Base-by-base conservation (phyloP, 441 rosid genomes). In the Pelargonium australe region DNA sequence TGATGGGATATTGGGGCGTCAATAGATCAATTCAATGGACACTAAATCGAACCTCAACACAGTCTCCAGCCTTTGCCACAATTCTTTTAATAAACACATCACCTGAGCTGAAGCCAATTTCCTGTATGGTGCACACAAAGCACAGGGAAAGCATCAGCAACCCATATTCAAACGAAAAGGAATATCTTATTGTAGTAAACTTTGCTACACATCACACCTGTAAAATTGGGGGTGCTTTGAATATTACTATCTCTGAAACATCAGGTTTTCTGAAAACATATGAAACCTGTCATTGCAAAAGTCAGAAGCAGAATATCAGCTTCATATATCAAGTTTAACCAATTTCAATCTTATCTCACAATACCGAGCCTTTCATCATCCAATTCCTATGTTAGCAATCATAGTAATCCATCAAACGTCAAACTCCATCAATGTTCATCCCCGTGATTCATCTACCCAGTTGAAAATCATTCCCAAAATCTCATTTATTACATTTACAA, bases 31-130 rank as follows among this genome's bases (percentile, higher is more conserved):
- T 17, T 57, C 20, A 57, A 57, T 57, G 12, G 63, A 57, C 6
- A 8, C 4, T 57, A 31, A 70, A 86, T 85, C 79, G 37, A 31
- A 85, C 94, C 78, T 88, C 84, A 60, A 88, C 91, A 77, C 11
- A 75, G 68, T 88, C 94, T 66, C 94, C 89, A 76, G 82, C 88
- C 69, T 74, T 85, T 1, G 94, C 94, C 45, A 88, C 94, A 47
- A 88, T 80, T 77, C 94, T 83, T 69, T 88, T 88, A 17, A 88
- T 82, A 78, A 85, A 85, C 34, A 85, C 94, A 70, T 82, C 87
- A 0, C 78, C 75, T 31, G 82, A 76, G 45, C 74, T 83, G 77
- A 61, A 82, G 71, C 87, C 89, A 71, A 49, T n/a, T 79, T 88
- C 83, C 98, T 94, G 62, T 45, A 49, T 5, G 0, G 12, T 23